Percentiles rank a stretch among this genome's conserved stretches.
Evolutionary conservation across 768 basidiomycete species (phyloP).

Genomic region (Amanita rubescens): DNA sequence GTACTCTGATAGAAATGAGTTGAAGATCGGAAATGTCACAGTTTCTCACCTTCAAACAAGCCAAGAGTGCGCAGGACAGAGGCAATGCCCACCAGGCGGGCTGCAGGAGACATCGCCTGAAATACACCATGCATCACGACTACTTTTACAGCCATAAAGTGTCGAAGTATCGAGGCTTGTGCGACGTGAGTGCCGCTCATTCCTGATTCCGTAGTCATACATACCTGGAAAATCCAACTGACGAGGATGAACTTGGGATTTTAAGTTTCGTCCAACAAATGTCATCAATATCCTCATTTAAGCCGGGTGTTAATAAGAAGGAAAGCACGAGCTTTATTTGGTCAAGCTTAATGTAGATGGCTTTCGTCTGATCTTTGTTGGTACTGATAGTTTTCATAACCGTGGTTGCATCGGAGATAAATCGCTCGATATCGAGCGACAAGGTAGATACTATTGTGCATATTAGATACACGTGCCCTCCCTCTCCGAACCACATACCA

Average conservation of each 20-base stretch:
- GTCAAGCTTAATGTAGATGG: conserved; percentile 40
- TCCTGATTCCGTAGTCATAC: conserved; percentile 5
- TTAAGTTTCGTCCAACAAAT: conserved; percentile 56
- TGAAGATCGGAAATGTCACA: background rate
- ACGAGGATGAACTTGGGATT: conserved; percentile 28
- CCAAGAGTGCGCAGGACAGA: conserved; percentile 63
- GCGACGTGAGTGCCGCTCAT: conserved; percentile 2
- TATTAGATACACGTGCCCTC: background rate
- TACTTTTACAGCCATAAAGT: conserved; percentile 28
- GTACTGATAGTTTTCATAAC: conserved; percentile 47
- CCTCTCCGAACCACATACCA: conserved; percentile 2
- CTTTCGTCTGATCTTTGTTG: conserved; percentile 32
- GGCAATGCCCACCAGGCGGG: conserved; percentile 58
- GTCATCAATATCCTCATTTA: conserved; percentile 64
- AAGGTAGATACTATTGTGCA: conserved; percentile 39
- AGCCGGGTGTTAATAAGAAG: conserved; percentile 56
- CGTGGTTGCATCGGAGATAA: conserved; percentile 40
- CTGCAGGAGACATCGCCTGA: conserved; percentile 65
- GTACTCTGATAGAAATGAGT: conserved; percentile 39
- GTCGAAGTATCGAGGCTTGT: conserved; percentile 33
- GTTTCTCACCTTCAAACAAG: conserved; percentile 56
- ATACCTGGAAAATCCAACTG: conserved; percentile 47
- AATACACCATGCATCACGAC: conserved; percentile 59
- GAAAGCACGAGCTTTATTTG: conserved; percentile 57
- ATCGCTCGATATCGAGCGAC: conserved; percentile 42